phyloP scores from a whole-genome alignment of 495 filamentous ascomycete species.

The Daldinia vernicosa region DNA sequence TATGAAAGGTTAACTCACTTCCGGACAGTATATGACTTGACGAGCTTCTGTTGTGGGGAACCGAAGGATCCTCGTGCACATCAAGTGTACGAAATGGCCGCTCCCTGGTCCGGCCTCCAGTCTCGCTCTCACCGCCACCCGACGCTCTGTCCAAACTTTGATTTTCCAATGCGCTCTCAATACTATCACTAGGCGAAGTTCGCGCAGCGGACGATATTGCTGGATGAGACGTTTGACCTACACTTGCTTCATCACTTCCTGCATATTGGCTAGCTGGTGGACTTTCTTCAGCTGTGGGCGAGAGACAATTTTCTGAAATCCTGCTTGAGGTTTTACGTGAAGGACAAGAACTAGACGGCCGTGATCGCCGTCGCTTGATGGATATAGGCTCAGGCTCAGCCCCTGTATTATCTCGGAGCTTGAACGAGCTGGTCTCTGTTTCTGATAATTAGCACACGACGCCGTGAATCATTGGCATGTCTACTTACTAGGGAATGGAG shows the following conservation, averaged over 20 bases:
- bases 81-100: neutral
- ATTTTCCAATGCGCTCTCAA: neutral
- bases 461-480: neutral
- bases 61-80: neutral
- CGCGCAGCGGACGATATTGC: neutral
- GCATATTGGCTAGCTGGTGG: conserved; percentile 6
- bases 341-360: conserved; percentile 32
- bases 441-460: neutral
- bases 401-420: neutral
- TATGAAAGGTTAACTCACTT: conserved; percentile 27
- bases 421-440: conserved; percentile 14
- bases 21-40: conserved; percentile 7
- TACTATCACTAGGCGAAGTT: neutral
- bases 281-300: conserved; percentile 49
- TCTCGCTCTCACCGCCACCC: conserved; percentile 4
- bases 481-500: conserved; percentile 38
- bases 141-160: neutral
- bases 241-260: neutral
- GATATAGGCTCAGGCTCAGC: conserved; percentile 6
- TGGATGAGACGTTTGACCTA: neutral
- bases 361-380: conserved; percentile 44
- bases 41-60: neutral
- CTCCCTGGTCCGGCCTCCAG: neutral
- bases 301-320: conserved; percentile 40
- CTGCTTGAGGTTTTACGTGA: conserved; percentile 30